phyloP scores from a whole-genome alignment of 2,329 filamentous ascomycete species.

The Didymella segeticola region DNA sequence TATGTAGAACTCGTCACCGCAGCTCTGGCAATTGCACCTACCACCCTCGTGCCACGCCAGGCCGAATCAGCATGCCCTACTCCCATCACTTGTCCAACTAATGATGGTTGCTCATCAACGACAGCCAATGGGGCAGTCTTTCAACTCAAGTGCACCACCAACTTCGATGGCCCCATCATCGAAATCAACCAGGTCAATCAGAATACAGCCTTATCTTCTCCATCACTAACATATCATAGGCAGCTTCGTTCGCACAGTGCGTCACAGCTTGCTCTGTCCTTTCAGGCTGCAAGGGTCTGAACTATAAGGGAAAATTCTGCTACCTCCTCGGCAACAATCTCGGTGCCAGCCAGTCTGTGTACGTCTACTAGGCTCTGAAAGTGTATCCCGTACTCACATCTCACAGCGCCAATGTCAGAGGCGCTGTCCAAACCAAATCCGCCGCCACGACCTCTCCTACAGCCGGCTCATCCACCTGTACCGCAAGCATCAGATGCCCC shows the following conservation, averaged over 20 bases:
- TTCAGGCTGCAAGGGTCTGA: constrained; percentile 14
- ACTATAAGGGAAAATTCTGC: constrained; percentile 19
- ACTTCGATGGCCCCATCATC: constrained; percentile 18
- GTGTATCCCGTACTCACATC: neutral
- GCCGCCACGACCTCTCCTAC: neutral
- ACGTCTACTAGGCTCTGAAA: neutral
- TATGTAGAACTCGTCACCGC: constrained; percentile 5
- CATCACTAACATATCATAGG: constrained; percentile 1
- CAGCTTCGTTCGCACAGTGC: constrained; percentile 15
- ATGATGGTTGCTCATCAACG: constrained; percentile 15
- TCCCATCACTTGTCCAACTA: constrained; percentile 11
- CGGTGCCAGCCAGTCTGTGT: neutral
- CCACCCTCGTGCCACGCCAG: constrained; percentile 1
- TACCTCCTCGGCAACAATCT: constrained; percentile 18
- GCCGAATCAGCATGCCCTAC: neutral
- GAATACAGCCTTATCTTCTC: too few species aligned
- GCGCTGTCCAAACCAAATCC: constrained; percentile 2
- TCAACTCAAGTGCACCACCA: constrained; percentile 15
- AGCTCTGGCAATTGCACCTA: neutral
- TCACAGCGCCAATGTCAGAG: neutral
- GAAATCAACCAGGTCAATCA: constrained; percentile 1
- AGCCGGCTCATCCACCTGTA: neutral
- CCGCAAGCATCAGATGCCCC: neutral
- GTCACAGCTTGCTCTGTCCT: constrained; percentile 16
- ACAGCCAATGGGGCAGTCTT: constrained; percentile 18